Percentiles rank a stretch among this genome's conserved stretches.
Evolutionary conservation across 805 yeast species (phyloP).

Genomic region (Candida corydali): DNA sequence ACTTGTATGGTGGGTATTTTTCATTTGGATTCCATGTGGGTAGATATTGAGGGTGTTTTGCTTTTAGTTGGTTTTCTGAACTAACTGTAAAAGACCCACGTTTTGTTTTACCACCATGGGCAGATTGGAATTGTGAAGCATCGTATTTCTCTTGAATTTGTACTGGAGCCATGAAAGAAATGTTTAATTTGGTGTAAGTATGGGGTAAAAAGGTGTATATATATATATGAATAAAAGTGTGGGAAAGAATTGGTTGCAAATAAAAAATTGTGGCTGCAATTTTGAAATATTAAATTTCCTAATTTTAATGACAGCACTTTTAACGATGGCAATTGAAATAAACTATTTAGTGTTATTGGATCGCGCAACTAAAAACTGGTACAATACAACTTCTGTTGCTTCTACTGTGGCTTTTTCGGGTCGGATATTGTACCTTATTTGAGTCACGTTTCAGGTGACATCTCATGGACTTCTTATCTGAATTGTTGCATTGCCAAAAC

Average conservation of each 20-base stretch:
- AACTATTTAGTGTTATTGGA: no score
- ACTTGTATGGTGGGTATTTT: conserved; percentile 24
- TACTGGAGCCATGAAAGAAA: conserved; percentile 11
- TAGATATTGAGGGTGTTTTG: conserved; percentile 24
- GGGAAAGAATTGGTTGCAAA: conserved; percentile 7
- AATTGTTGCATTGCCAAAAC: no score
- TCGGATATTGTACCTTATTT: no score
- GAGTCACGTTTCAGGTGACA: no score
- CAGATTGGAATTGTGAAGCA: conserved; percentile 20
- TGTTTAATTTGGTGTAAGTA: not conserved
- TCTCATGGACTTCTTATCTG: no score
- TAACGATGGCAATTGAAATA: no score
- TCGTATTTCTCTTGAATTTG: conserved; percentile 17
- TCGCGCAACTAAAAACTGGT: no score
- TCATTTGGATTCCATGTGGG: conserved; percentile 34
- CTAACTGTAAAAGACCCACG: conserved; percentile 26
- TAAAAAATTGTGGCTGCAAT: no score
- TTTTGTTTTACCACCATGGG: conserved; percentile 15
- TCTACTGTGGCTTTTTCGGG: no score
- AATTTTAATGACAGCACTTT: no score
- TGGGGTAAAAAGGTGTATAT: not conserved
- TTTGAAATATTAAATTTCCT: no score
- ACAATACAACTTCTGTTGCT: no score
- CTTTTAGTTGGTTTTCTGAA: conserved; percentile 17
- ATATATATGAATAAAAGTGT: not conserved